Percentiles rank a stretch among this genome's conserved stretches.
Evolutionary conservation across 768 basidiomycete genomes (phyloP).

Genomic region (Boletus pseudopeckii): DNA sequence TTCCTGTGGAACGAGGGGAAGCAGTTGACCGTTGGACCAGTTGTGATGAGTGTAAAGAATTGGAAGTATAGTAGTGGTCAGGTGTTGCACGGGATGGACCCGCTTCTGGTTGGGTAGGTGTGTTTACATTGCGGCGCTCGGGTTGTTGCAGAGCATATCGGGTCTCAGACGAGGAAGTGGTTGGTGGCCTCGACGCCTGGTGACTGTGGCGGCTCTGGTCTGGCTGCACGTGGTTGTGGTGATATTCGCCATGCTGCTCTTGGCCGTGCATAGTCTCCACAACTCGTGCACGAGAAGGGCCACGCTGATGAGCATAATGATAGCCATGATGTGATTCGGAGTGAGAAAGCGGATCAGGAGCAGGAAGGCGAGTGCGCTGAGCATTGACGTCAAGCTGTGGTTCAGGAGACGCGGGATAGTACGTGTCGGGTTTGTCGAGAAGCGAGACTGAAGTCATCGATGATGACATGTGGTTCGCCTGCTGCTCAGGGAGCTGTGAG

Average conservation of each 20-base stretch:
- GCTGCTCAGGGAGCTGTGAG: slow-evolving; percentile 23
- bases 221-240: slow-evolving; percentile 22
- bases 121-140: slow-evolving; percentile 10
- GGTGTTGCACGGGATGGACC: slow-evolving; percentile 13
- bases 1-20: slow-evolving; percentile 13
- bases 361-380: slow-evolving; percentile 20
- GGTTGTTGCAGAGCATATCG: slow-evolving; percentile 19
- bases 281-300: slow-evolving; percentile 26
- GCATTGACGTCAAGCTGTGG: slow-evolving; percentile 31
- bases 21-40: slow-evolving; percentile 21
- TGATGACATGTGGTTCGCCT: slow-evolving; percentile 24
- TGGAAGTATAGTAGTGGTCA: slow-evolving; percentile 17
- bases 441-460: slow-evolving; percentile 28
- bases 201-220: slow-evolving; percentile 11
- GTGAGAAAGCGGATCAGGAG: slow-evolving; percentile 31
- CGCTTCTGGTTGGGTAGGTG: slow-evolving; percentile 21
- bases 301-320: slow-evolving; percentile 28
- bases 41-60: slow-evolving; percentile 12
- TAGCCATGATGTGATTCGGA: slow-evolving; percentile 28
- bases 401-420: slow-evolving; percentile 26
- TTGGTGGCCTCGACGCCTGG: slow-evolving; percentile 18
- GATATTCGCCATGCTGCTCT: slow-evolving; percentile 28
- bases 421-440: slow-evolving; percentile 25
- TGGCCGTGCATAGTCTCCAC: slow-evolving; percentile 23
- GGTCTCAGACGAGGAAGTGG: slow-evolving; percentile 16